Conservation (phyloP, 225 moss, liverwort and hornwort genomes). For the Climacium dendroides region DNA sequence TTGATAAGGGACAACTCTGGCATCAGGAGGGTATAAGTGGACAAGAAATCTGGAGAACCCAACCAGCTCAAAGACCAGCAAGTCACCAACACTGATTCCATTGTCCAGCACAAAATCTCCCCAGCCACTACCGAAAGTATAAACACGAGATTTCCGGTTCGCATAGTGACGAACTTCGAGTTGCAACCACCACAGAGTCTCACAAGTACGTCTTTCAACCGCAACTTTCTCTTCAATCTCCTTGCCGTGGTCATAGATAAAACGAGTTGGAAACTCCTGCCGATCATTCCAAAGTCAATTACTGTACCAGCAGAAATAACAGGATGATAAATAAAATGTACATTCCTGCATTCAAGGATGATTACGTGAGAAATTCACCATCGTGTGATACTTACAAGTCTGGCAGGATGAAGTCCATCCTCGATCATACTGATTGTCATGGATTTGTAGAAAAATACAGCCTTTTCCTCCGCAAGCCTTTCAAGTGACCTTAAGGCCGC, state of each 20-base stretch:
- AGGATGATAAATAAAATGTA: neutral
- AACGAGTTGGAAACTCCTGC: neutral
- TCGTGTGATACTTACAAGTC: neutral
- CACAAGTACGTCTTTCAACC: neutral
- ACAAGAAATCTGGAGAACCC: constrained; percentile 4
- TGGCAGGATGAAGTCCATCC: neutral
- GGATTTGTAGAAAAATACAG: neutral
- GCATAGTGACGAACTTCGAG: neutral
- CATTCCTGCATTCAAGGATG: neutral
- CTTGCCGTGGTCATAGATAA: neutral
- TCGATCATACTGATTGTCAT: neutral
- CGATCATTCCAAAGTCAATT: neutral
- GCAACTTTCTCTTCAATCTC: neutral
- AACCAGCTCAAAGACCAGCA: constrained; percentile 1
- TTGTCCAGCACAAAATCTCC: constrained; percentile 2
- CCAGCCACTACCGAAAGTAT: neutral
- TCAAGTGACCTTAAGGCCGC: neutral
- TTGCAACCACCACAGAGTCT: neutral
- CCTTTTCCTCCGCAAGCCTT: neutral
- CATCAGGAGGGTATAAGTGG: neutral
- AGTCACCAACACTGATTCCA: neutral
- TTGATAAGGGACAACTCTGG: neutral
- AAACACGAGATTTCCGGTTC: neutral
- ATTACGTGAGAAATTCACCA: neutral
- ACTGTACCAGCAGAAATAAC: neutral